phyloP scores from a whole-genome alignment of 1,284 basidiomycete species.

The Malassezia restricta region DNA sequence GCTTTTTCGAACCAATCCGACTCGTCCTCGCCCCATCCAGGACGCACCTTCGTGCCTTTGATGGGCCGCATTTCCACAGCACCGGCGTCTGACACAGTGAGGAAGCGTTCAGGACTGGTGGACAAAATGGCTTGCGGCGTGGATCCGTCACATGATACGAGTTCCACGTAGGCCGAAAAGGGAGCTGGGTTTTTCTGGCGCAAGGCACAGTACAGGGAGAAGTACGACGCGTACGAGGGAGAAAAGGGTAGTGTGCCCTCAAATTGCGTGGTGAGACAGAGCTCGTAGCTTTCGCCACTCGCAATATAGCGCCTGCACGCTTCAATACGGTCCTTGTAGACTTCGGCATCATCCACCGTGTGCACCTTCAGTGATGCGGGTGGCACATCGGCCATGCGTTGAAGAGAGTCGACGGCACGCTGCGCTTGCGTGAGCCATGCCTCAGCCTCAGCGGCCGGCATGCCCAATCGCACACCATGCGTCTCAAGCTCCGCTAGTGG shows the following conservation, averaged over 20 bases:
- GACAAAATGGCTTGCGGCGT: slow-evolving; percentile 51
- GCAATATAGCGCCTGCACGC: slow-evolving; percentile 64
- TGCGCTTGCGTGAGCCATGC: slow-evolving; percentile 10
- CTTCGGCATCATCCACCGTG: slow-evolving; percentile 19
- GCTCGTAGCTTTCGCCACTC: slow-evolving; percentile 85
- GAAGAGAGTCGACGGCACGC: not conserved
- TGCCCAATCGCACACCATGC: not conserved
- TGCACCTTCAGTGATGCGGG: not conserved
- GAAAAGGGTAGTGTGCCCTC: slow-evolving; percentile 27
- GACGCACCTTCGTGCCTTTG: slow-evolving; percentile 59
- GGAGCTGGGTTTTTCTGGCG: slow-evolving; percentile 74
- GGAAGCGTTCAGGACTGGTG: slow-evolving; percentile 80
- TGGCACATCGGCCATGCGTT: not conserved
- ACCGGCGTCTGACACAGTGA: slow-evolving; percentile 65
- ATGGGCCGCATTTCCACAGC: slow-evolving; percentile 77
- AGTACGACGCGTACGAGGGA: slow-evolving; percentile 18
- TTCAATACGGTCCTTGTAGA: slow-evolving; percentile 63
- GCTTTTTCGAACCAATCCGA: slow-evolving; percentile 13
- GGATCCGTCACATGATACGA: slow-evolving; percentile 31
- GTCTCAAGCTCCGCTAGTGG: not conserved
- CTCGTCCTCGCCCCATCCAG: slow-evolving; percentile 36
- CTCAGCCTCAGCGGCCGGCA: slow-evolving; percentile 2
- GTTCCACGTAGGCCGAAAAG: slow-evolving; percentile 67
- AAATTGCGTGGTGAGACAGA: slow-evolving; percentile 74
- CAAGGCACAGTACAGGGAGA: slow-evolving; percentile 31